Evolutionary conservation across 2,329 filamentous ascomycete genomes (phyloP).

Genomic region (Colletotrichum sansevieriae): DNA sequence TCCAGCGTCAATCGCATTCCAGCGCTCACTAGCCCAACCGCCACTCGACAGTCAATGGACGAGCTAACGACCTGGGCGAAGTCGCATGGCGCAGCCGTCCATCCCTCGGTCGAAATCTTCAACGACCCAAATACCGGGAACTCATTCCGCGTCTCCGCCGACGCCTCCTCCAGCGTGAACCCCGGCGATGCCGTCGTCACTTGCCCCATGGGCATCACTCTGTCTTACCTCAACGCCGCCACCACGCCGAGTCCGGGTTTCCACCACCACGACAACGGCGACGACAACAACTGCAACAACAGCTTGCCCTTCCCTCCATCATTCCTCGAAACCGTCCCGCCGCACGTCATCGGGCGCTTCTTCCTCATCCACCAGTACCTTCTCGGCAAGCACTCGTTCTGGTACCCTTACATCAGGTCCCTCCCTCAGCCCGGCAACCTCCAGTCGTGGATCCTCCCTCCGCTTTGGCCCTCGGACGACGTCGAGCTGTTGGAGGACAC

Average conservation of each 20-base stretch:
- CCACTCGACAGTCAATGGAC: constrained; percentile 31
- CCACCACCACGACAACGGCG: constrained; percentile 13
- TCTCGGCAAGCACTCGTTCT: constrained; percentile 69
- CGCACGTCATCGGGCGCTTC: constrained; percentile 75
- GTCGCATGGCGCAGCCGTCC: constrained; percentile 60
- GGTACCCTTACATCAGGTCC: constrained; percentile 76
- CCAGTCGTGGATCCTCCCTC: constrained; percentile 66
- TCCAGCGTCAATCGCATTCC: background rate
- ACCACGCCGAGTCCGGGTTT: constrained; percentile 45
- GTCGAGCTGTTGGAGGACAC: constrained; percentile 68
- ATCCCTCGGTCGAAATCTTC: constrained; percentile 66
- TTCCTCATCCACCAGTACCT: constrained; percentile 78
- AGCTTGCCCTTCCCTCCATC: constrained; percentile 56
- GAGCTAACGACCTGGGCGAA: constrained; percentile 63
- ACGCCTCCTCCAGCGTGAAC: constrained; percentile 45
- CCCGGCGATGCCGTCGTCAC: constrained; percentile 61
- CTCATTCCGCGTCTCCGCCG: constrained; percentile 64
- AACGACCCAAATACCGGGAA: constrained; percentile 63
- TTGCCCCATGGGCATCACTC: constrained; percentile 64
- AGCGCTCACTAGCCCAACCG: background rate
- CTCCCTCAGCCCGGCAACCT: constrained; percentile 72
- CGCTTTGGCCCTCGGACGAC: constrained; percentile 75
- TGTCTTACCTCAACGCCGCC: constrained; percentile 71
- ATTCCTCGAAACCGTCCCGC: constrained; percentile 64
- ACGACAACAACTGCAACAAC: background rate